Evolutionary conservation across 495 filamentous ascomycete species (phyloP), one percentile per base, ranked within the genome.

Genomic region (Pseudoneurospora amorphoporcata): DNA sequence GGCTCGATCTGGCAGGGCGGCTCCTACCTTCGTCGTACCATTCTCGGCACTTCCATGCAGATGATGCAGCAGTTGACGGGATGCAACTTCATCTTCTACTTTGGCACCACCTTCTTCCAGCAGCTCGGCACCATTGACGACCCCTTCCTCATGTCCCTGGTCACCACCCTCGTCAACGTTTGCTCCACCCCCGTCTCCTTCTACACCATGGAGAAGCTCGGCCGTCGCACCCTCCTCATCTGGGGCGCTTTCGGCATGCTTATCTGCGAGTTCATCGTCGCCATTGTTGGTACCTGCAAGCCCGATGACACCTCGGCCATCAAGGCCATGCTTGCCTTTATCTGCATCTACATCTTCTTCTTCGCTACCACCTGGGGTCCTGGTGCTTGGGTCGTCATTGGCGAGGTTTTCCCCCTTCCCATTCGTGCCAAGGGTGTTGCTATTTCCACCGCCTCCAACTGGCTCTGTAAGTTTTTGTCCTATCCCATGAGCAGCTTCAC

Each of bases 61-160:
- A 90, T 90, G 86, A 88, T 91, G 83, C 90, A 92, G 82, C 90
- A 94, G 85, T 86, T 74, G 73, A 79, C 77, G 12, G 78, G 78
- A 81, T 87, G 93, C 82, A 95, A 96, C 86, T 95, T 95, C 83
- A 89, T 96, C 83, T 95, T 96, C 87, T 96, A 94, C 86, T 95
- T 91, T 77, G 90, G 90, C 65, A 93, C 91, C 45, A 87, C 89
- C 65, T 95, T 94, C 87, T 91, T 95, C 85, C 83, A 87, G 78
- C 84, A 90, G 68, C 88, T 90, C n/a, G 86, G 87, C 70, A 88
- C 90, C 73, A 91, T 95, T 77, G 73, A 76, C 45, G 88, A 94
- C 83, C 87, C 92, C 72, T 96, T 96, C 86, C 81, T 95, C 61
- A 92, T 94, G 78, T 87, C 84, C 71, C 83, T 97, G 73, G 88